Conservation (phyloP, 2,329 filamentous ascomycete genomes). For the Stachybotrys chlorohalonatus region DNA sequence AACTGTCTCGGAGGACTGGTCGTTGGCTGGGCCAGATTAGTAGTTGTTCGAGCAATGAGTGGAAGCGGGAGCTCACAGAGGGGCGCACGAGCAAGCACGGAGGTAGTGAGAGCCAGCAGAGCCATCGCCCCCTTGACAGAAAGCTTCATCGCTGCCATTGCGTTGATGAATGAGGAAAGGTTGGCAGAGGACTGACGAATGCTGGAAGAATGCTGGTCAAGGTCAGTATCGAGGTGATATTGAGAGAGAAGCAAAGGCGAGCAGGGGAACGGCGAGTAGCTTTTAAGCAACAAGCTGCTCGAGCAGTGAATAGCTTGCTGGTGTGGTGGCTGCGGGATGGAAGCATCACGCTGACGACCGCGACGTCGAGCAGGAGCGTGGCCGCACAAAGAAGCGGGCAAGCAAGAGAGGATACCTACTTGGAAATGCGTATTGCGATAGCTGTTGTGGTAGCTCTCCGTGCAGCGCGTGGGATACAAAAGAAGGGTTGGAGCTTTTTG, state of each 20-base stretch:
- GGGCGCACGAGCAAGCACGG: not conserved
- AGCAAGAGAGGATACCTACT: no score
- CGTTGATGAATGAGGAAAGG: not conserved
- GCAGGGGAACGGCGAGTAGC: not conserved
- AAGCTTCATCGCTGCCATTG: not conserved
- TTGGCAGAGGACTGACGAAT: not conserved
- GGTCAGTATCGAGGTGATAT: not conserved
- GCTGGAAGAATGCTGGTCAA: not conserved
- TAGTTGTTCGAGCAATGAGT: not conserved
- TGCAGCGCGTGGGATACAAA: not conserved
- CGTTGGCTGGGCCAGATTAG: constrained; percentile 11
- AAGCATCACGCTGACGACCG: no score
- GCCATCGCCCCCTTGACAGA: not conserved
- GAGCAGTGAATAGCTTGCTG: no score
- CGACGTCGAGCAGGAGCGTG: no score
- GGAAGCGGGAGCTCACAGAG: constrained; percentile 3
- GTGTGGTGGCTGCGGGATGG: no score
- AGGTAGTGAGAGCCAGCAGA: not conserved
- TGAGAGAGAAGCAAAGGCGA: not conserved
- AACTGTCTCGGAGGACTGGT: constrained; percentile 15
- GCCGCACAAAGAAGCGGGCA: no score
- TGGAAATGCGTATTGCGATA: no score
- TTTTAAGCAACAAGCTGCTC: not conserved
- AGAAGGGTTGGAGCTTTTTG: not conserved
- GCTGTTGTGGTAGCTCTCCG: not conserved